These are phyloP conservation scores for Eucalyptus tenuipes DNA, from an alignment of 345 rosid species.

Conservation along the genomic window DNA sequence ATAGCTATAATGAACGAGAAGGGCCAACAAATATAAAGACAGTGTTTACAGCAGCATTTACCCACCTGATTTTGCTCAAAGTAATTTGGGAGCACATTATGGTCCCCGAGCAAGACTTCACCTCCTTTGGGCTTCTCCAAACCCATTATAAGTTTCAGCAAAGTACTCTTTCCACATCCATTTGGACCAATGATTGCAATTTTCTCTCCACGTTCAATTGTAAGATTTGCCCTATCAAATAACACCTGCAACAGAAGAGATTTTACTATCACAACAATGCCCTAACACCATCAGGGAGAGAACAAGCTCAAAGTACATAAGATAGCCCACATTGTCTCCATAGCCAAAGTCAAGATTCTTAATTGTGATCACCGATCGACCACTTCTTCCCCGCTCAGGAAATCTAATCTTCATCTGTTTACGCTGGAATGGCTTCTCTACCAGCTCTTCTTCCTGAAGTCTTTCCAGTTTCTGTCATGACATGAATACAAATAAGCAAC, in stretches of 20 bases:
- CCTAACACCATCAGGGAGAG: background rate
- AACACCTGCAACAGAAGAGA: conserved; percentile 36
- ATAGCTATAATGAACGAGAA: background rate
- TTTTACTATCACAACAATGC: background rate
- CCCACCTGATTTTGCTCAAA: conserved; percentile 97
- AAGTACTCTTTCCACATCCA: conserved; percentile 92
- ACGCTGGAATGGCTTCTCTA: conserved; percentile 87
- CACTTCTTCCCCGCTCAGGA: conserved; percentile 93
- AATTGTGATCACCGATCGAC: conserved; percentile 49
- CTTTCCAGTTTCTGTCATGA: conserved; percentile 67
- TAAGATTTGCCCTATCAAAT: conserved; percentile 58
- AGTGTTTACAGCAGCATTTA: background rate
- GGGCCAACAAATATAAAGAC: background rate
- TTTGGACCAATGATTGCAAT: conserved; percentile 89
- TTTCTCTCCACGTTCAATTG: conserved; percentile 79
- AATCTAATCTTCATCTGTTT: conserved; percentile 93
- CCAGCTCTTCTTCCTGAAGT: conserved; percentile 67
- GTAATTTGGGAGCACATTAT: conserved; percentile 91
- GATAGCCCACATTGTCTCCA: conserved; percentile 55
- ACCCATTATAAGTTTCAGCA: conserved; percentile 78
- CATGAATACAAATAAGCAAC: background rate
- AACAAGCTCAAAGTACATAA: background rate
- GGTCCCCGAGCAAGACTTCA: conserved; percentile 74
- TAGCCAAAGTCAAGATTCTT: conserved; percentile 68
- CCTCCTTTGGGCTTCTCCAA: conserved; percentile 62